Evolutionary conservation across 768 basidiomycete species (phyloP), one percentile per base, ranked within the genome.

Genomic region (Suillus clintonianus): DNA sequence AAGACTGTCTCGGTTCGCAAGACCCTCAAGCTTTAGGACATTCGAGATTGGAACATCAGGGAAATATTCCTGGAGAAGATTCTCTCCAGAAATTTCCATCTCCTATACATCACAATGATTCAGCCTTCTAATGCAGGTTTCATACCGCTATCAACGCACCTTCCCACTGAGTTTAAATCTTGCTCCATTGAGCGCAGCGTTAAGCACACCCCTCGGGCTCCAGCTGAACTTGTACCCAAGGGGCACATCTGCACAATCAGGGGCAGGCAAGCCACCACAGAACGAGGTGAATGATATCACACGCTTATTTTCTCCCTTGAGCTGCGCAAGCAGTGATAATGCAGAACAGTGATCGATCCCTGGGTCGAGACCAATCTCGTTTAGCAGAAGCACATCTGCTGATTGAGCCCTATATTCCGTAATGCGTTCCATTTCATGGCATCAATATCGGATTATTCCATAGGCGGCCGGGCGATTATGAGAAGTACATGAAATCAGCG

Each of bases 141-240:
- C 11, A 41, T 34, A 41, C 13, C 13, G 15, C 64, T 62, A 60
- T 58, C 8, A 64, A 74, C 82, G n/a, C 66, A 90, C 91, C 76
- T 85, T 70, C 7, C 80, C 79, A 36, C 79, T 67, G 30, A 94
- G 77, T 69, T 84, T 83, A 75, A 87, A 97, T 43, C 70, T 72
- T 2, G 96, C 94, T 0, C 78, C 73, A 66, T 96, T 94, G 62
- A 88, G 74, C 0, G 92, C 91, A 3, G 95, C 96, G 17, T 82
- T 85, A 43, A 98, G 77, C 9, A 97, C 95, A 6, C 94, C 95
- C 62, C 88, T 82, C 0, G 96, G 95, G 56, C 88, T 91, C 96
- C 96, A 98, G 67, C 94, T 93, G 72, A 95, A 95, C 72, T 95
- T 97, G 71, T 97, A 95, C n/a, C 89, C 83, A 11, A 96, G 77